Base-by-base conservation (phyloP, 108 stramenopile genomes). In the Cyclotella cryptica region DNA sequence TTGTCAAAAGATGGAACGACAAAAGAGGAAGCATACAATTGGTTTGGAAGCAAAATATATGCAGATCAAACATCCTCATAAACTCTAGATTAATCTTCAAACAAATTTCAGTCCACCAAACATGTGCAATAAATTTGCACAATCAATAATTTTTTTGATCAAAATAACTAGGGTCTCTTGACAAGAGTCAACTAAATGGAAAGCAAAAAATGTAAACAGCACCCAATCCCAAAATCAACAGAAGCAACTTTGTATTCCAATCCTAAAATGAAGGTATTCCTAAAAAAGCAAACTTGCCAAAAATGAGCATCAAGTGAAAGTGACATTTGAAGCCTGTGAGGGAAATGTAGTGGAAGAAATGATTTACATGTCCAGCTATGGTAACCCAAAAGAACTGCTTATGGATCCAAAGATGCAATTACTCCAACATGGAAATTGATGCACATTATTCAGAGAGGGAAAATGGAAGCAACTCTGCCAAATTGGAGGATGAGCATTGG, bases 81-180 rank as follows among this genome's bases (percentile, higher is more conserved):
- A n/a, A n/a, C n/a, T n/a, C n/a, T n/a, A n/a, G n/a, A n/a, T n/a
- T n/a, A n/a, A n/a, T n/a, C n/a, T n/a, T n/a, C 35, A 35, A 35
- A 35, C 35, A 35, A 35, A 35, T 35, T 35, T 35, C 2, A 6
- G 35, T 5, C 6, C n/a, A n/a, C n/a, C n/a, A n/a, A n/a, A n/a
- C n/a, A n/a, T n/a, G n/a, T n/a, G n/a, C n/a, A n/a, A n/a, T n/a
- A n/a, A n/a, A n/a, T n/a, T n/a, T n/a, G n/a, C n/a, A n/a, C n/a
- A n/a, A 35, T 35, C 35, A 35, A 35, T 35, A 6, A 35, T 5
- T 5, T 35, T 68, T 68, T 54, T 67, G 52, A 75, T 68, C 66
- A 75, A 75, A 68, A 28, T 66, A 68, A 75, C 74, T n/a, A 30
- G 3, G 14, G 65, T 22, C 24, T 45, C 65, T 26, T 12, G 21